Evolutionary conservation across 305 asterid species (phyloP).

Genomic region (Fraxinus sp.): DNA sequence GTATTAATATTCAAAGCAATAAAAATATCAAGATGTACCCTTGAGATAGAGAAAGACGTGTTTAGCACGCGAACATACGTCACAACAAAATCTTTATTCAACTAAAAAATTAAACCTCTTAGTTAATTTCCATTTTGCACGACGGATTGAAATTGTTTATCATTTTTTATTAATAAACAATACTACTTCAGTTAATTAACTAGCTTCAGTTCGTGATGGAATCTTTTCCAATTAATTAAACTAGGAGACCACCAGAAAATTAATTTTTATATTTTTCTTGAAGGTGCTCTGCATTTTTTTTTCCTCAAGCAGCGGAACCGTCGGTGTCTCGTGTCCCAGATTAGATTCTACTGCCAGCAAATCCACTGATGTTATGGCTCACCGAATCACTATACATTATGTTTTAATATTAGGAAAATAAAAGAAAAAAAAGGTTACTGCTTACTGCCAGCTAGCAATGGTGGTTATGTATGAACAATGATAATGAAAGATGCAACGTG

Average conservation of each 20-base stretch:
- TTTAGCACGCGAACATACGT: too few species aligned
- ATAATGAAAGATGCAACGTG: too few species aligned
- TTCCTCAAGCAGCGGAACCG: conserved; percentile 29
- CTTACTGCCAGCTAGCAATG: background rate
- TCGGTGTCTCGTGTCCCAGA: conserved; percentile 37
- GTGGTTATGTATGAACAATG: background rate
- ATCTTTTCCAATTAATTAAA: background rate
- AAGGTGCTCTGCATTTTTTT: background rate
- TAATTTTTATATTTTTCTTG: background rate
- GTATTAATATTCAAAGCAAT: too few species aligned
- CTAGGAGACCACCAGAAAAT: background rate
- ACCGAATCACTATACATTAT: background rate
- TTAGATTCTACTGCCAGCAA: conserved; percentile 15
- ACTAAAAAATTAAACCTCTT: background rate
- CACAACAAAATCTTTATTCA: background rate
- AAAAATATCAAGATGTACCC: too few species aligned
- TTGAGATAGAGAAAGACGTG: too few species aligned
- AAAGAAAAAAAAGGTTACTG: background rate
- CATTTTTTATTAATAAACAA: background rate
- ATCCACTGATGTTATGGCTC: conserved; percentile 19
- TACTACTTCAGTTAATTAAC: background rate
- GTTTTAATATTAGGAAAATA: background rate
- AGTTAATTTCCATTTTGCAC: background rate
- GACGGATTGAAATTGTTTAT: background rate
- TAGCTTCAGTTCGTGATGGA: background rate